Base-by-base conservation (phyloP, 1,284 basidiomycete species). In the Austroboletus novae-zelandiae region DNA sequence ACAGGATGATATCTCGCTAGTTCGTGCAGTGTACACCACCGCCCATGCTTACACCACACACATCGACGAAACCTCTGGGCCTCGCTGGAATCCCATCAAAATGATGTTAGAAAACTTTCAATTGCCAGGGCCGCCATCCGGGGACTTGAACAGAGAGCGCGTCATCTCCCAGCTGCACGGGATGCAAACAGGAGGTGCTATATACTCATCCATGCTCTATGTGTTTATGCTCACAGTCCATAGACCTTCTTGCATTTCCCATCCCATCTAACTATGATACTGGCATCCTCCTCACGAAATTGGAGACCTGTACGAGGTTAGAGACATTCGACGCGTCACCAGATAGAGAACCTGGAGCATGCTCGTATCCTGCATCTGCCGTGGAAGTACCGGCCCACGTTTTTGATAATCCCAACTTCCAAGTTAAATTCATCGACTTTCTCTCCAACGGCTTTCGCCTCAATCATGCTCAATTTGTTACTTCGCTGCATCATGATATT, bases 401-500 rank as follows among this genome's bases (percentile, higher is more conserved):
- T 2, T 46, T 58, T 34, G 29, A 51, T 10, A 51, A 68, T 23
- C 13, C 35, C 10, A 30, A 25, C 0, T 66, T 66, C 46, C 54
- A 48, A 39, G 1, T 5, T 9, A 14, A 39, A 39, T 17, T 39
- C 3, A 18, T 18, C 20, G 13, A 20, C 11, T 66, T 66, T 50
- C 55, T 71, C 14, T 45, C 45, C 10, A 47, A 52, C 13, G 45
- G 51, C 4, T 11, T 17, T 31, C 5, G 67, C 70, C 23, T 59
- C 60, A 10, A 8, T 20, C 8, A 17, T 40, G 61, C 68, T 10
- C 54, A 60, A 3, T 71, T 66, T 17, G 65, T 72, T 43, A 60
- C 60, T 0, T 56, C 66, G 40, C 43, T 71, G 20, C 54, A 71
- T 23, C 2, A 11, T 5, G 64, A 61, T 15, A 67, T 72, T 39